A percentile compares a stretch with the other conserved stretches of the same genome.
Conservation (phyloP, 768 basidiomycete genomes). For the Boletellus emodensis region DNA sequence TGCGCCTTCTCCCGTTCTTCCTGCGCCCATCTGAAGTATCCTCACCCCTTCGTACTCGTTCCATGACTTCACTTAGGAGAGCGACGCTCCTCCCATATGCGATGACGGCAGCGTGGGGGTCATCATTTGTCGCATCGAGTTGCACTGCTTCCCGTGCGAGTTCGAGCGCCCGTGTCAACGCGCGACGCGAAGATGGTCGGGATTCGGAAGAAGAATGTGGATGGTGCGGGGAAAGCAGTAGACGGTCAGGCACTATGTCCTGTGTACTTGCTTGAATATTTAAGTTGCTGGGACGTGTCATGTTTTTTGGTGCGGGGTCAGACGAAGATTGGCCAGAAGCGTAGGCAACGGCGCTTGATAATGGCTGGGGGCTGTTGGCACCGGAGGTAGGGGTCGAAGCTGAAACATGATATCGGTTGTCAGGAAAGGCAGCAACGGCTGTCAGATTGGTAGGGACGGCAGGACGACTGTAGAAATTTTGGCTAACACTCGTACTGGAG, state of each 20-base stretch:
- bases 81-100: constrained; percentile 87
- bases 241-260: constrained; percentile 42
- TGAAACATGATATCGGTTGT: constrained; percentile 40
- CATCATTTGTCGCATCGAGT: constrained; percentile 83
- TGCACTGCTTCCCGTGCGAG: constrained; percentile 87
- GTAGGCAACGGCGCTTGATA: constrained; percentile 22
- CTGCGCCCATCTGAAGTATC: constrained; percentile 68
- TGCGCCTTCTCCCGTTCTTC: constrained; percentile 61
- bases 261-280: constrained; percentile 26
- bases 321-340: constrained; percentile 46
- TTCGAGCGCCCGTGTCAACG: constrained; percentile 81
- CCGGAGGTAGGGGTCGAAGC: constrained; percentile 22
- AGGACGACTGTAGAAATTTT: constrained; percentile 30
- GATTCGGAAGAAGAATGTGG: constrained; percentile 44
- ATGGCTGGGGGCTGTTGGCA: constrained; percentile 27
- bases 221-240: constrained; percentile 42
- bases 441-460: constrained; percentile 47
- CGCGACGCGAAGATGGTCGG: constrained; percentile 73
- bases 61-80: constrained; percentile 89
- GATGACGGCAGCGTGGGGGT: constrained; percentile 82
- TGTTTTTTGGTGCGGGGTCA: constrained; percentile 55
- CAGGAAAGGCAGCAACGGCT: constrained; percentile 60
- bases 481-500: constrained; percentile 36
- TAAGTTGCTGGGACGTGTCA: constrained; percentile 33
- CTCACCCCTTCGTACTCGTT: constrained; percentile 81